Conservation (phyloP, 495 filamentous ascomycete species). For the Podospora anserina region DNA sequence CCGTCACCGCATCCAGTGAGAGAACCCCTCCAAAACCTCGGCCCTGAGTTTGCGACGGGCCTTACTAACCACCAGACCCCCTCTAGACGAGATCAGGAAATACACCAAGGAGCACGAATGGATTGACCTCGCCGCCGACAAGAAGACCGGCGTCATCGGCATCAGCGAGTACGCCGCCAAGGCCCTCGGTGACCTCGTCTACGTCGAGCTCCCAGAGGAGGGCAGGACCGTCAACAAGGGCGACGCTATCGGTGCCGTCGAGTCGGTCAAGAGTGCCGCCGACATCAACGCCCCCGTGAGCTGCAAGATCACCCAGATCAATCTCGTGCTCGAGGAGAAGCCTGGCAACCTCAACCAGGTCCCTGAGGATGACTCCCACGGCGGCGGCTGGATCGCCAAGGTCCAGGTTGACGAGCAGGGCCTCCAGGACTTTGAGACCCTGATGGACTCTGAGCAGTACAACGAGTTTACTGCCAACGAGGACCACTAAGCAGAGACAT, state of each 20-base stretch:
- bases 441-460: conserved; percentile 76
- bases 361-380: conserved; percentile 65
- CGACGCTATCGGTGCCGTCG: conserved; percentile 86
- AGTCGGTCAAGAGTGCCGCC: conserved; percentile 95
- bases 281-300: conserved; percentile 88
- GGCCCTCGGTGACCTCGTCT: conserved; percentile 92
- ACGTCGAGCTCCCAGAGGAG: conserved; percentile 79
- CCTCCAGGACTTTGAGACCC: conserved; percentile 61
- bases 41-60: background rate
- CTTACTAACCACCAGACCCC: conserved; percentile 13
- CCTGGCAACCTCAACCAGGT: conserved; percentile 82
- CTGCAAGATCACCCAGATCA: conserved; percentile 70
- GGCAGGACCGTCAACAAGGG: conserved; percentile 62
- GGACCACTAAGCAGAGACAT: conserved; percentile 22
- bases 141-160: conserved; percentile 69
- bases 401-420: conserved; percentile 65
- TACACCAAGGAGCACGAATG: conserved; percentile 99
- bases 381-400: conserved; percentile 89
- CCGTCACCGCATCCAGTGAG: conserved; percentile 45
- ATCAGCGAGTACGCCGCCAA: conserved; percentile 89
- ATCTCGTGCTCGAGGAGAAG: conserved; percentile 72
- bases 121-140: conserved; percentile 79
- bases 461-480: conserved; percentile 56
- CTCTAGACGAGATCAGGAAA: conserved; percentile 62
- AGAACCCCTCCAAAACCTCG: conserved; percentile 8